phyloP scores from a whole-genome alignment of 139 green algal species.

The Raphidocelis subcapitata region DNA sequence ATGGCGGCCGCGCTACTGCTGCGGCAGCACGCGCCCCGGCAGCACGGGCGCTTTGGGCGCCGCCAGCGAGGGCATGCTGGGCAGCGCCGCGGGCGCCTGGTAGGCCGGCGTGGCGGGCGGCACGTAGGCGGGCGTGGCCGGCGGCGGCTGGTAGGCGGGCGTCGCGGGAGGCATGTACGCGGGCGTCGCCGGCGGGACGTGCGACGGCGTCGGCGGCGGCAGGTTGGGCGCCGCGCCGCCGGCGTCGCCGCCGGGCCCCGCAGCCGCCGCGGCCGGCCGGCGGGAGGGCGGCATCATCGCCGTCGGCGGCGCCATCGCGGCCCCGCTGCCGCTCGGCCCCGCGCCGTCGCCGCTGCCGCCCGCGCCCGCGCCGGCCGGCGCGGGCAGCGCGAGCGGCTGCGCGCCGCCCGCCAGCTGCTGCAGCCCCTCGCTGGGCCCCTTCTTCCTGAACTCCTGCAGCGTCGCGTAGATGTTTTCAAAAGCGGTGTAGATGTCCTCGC shows the following conservation, averaged over 20 bases:
- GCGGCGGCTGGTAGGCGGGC: too few relatives aligned
- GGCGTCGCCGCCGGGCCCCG: not conserved
- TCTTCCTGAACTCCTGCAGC: slow-evolving; percentile 89
- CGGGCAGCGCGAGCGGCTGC: not conserved
- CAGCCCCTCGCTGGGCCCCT: slow-evolving; percentile 36
- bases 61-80: slow-evolving; percentile 4
- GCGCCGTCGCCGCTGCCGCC: not conserved
- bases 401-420: not conserved
- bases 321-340: not conserved
- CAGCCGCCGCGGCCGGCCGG: slow-evolving; percentile 4
- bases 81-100: slow-evolving; percentile 10
- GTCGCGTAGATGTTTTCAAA: slow-evolving; percentile 99
- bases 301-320: not conserved
- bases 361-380: not conserved
- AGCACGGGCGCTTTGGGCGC: slow-evolving; percentile 6
- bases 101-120: slow-evolving; percentile 17
- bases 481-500: slow-evolving; percentile 96
- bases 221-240: not conserved
- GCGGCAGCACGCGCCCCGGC: slow-evolving; percentile 7
- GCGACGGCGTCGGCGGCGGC: slow-evolving; percentile 2
- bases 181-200: slow-evolving; percentile 1
- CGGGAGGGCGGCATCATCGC: not conserved
- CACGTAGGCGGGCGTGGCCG: not conserved
- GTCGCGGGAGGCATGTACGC: not conserved
- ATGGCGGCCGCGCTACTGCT: not conserved